A percentile compares a stretch with the other conserved stretches of the same genome.
Conservation (phyloP, 345 rosid species). For the Brassica nigra region DNA sequence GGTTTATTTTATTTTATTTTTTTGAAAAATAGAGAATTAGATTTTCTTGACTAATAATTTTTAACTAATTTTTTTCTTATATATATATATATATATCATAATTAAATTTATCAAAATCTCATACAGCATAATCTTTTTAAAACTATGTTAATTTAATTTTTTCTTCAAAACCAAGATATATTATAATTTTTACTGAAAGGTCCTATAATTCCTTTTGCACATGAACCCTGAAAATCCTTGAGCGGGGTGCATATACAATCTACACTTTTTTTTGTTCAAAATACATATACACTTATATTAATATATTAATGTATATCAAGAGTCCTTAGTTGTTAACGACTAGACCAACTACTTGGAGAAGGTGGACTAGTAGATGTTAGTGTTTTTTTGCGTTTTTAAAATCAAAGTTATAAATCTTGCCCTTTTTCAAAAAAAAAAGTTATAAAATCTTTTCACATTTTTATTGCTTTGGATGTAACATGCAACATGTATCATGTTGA, state of each 20-base stretch:
- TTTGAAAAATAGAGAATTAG: background rate
- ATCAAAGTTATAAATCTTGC: background rate
- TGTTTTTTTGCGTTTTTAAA: background rate
- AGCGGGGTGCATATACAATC: background rate
- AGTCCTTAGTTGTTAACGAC: conserved; percentile 7
- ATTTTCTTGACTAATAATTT: too few species aligned
- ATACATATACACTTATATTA: background rate
- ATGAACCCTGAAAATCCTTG: too few species aligned
- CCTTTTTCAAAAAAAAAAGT: background rate
- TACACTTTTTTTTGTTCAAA: background rate
- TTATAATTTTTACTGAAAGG: background rate
- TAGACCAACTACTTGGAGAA: conserved; percentile 21
- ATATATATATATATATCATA: background rate
- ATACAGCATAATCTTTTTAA: background rate
- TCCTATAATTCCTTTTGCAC: background rate
- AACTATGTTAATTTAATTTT: background rate
- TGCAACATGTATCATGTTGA: background rate
- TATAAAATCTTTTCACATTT: background rate
- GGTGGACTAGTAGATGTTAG: background rate
- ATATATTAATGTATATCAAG: background rate
- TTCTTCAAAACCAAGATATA: background rate
- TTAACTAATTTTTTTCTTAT: background rate
- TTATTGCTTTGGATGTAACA: background rate
- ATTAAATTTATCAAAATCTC: background rate
- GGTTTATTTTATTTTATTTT: background rate